Evolutionary conservation across 768 basidiomycete genomes (phyloP), one percentile per base, ranked within the genome.

Genomic region (Psilocybe azurescens): DNA sequence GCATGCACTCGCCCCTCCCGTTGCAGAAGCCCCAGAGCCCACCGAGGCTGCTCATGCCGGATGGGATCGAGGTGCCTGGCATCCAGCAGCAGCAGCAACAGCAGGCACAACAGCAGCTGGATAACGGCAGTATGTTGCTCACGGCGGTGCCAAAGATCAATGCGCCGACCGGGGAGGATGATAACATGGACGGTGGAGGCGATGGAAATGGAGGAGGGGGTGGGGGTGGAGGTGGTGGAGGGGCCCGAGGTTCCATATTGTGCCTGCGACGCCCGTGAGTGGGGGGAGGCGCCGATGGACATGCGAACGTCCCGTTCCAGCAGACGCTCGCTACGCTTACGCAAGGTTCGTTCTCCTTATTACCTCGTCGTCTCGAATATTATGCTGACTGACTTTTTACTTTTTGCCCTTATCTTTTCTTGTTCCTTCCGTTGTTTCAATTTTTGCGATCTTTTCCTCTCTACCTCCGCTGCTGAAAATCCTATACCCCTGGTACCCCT

Each of bases 191-290:
- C n/a, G 63, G 53, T 2, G 41, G 32, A 4, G 8, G 36, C 10
- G 8, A 47, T 16, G 30, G 36, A 13, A 58, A 51, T 24, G 52
- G 46, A 3, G 53, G 83, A 65, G 66, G 53, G 9, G 61, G 54
- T 20, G 56, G 55, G 28, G 58, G 54, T 30, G 59, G 24, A 24
- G 24, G n/a, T n/a, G n/a, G n/a, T n/a, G n/a, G n/a, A n/a, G 58
- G 18, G 65, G 89, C 0, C 91, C 89, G 0, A 83, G 83, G 55
- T 81, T 94, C 62, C 86, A 92, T 69, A 88, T 94, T 63, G 91
- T 93, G 6, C 93, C 93, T 46, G 90, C 92, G 20, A 94, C 93
- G 3, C 93, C 93, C 7, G 81, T 94, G 58, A 85, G 83, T 62
- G 88, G 87, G 48, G 48, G 87, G 85, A 20, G 86, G 77, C 38